These are phyloP conservation scores for Pestalotiopsis sp. DNA, from an alignment of 2,329 filamentous ascomycete species.

Conservation along the genomic window DNA sequence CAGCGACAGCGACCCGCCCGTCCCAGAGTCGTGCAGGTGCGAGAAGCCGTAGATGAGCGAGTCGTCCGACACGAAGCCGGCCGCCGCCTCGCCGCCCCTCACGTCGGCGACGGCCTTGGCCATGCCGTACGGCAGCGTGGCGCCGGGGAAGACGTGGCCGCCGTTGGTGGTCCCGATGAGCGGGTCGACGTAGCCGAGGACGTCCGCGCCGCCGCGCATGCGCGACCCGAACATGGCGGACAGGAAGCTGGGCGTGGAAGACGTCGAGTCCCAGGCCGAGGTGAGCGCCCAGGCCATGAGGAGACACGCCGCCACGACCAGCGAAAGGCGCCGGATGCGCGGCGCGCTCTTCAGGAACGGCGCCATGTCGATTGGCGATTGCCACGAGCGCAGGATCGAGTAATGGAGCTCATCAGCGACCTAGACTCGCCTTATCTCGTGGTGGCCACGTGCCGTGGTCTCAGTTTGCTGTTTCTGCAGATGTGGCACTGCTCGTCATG, in stretches of 20 bases:
- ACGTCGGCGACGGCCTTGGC: constrained; percentile 35
- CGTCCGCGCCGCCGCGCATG: constrained; percentile 13
- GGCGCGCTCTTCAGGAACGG: constrained; percentile 26
- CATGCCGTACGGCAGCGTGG: constrained; percentile 37
- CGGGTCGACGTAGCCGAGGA: constrained; percentile 31
- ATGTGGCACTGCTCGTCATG: no score
- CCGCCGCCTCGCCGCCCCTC: constrained; percentile 29
- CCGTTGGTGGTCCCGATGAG: constrained; percentile 34
- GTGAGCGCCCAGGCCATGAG: constrained; percentile 28
- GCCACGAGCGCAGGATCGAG: background rate
- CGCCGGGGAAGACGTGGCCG: constrained; percentile 36
- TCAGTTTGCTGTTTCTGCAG: no score
- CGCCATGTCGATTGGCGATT: constrained; percentile 17
- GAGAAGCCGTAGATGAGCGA: constrained; percentile 35
- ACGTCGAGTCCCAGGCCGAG: constrained; percentile 23
- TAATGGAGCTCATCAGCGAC: background rate
- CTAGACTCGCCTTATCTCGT: background rate
- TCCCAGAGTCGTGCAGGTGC: constrained; percentile 33
- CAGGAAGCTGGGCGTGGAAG: constrained; percentile 20
- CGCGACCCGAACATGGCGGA: constrained; percentile 18
- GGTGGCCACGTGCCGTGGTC: no score
- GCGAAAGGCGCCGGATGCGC: constrained; percentile 24
- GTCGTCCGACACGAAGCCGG: constrained; percentile 35
- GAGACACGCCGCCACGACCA: constrained; percentile 19
- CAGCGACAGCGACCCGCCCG: constrained; percentile 41